Evolutionary conservation across 176 grass and related monocot genomes (phyloP).

Genomic region (Juncus effusus): DNA sequence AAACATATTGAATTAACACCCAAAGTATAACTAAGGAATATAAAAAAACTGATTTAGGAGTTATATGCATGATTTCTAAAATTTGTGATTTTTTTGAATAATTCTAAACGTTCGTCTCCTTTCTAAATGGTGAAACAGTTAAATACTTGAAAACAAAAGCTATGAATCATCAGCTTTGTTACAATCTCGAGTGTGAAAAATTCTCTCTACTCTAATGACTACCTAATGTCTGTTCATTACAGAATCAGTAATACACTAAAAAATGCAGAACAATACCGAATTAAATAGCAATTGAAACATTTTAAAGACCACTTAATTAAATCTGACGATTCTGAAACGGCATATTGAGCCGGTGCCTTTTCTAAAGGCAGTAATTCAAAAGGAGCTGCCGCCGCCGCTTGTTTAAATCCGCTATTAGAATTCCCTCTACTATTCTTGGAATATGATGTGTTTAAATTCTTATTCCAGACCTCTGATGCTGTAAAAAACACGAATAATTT

Average conservation of each 20-base stretch:
- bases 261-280: neutral
- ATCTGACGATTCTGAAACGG: neutral
- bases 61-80: no score
- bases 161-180: no score
- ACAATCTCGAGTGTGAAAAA: no score
- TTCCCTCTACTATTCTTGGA: constrained; percentile 30
- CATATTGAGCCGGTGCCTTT: neutral
- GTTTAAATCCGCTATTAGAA: neutral
- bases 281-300: neutral
- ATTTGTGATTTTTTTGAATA: no score
- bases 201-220: no score
- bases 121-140: no score
- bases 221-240: no score
- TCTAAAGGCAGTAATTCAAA: constrained; percentile 15
- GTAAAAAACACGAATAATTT: neutral
- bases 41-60: no score
- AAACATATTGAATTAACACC: no score
- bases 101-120: no score
- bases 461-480: constrained; percentile 54
- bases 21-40: no score
- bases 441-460: constrained; percentile 26
- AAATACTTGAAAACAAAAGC: no score
- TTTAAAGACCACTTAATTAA: neutral
- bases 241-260: neutral
- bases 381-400: constrained; percentile 14